Base-by-base conservation (phyloP, 1,284 basidiomycete species). In the Cryptococcus amylolentus region DNA sequence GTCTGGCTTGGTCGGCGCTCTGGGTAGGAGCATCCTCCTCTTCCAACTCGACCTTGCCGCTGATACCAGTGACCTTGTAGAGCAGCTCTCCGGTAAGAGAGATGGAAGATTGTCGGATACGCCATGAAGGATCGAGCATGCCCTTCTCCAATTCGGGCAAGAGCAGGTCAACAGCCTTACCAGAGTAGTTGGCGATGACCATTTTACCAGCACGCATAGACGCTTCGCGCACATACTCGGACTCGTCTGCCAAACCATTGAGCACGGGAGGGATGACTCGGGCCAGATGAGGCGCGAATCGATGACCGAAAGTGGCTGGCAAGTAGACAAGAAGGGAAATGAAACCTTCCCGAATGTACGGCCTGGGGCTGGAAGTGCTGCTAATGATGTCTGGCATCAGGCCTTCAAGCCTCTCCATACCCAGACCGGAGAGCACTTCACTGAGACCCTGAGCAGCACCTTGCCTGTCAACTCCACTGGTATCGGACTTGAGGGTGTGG, bases 161-260 rank as follows among this genome's bases (percentile, higher is more conserved):
- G 5, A 98, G 82, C 31, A 99, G 81, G 65, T 98, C 95, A 55
- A 98, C 91, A 4, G 96, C 95, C 72, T 87, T 89, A 72, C 73
- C 84, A 27, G 92, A 89, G 79, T 98, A 97, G 77, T 97, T 97
- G 58, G 87, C 88, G 62, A 98, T 91, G 66, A 98, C 89, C 94
- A 98, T 98, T 65, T 95, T 84, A 61, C 95, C 95, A n/a, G 96
- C 95, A 40, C 91, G 86, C 94, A 98, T 97, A 5, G 95, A 94
- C 14, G 95, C 94, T 62, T 97, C 92, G 46, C 93, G 84, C 6
- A 94, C 91, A 69, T 88, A 92, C 79, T 98, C 96, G 65, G 95
- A 93, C 5, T 87, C 82, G 75, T 98, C 96, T 0, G 95, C 89
- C 42, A 99, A 80, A 68, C 96, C 96, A 56, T 85, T 86, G 49